phyloP scores from a whole-genome alignment of 2,329 filamentous ascomycete genomes.

The Fusarium newnesense region DNA sequence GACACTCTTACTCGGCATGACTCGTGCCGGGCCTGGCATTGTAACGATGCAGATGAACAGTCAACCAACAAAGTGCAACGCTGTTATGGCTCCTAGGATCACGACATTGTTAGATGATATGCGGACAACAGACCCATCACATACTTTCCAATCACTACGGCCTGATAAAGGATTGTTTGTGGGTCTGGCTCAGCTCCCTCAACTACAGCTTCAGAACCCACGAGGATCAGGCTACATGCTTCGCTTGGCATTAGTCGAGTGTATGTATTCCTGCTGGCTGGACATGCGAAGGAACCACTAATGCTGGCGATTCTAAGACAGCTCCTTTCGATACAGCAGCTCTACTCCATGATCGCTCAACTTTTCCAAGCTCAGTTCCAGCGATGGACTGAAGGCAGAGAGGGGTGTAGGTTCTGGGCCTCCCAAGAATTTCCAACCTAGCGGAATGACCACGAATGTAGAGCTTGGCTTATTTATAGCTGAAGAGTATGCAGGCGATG shows the following conservation, averaged over 20 bases:
- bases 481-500: background rate
- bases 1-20: slow-evolving; percentile 2
- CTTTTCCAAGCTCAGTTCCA: background rate
- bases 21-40: slow-evolving; percentile 1
- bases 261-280: background rate
- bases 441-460: background rate
- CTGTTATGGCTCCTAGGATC: slow-evolving; percentile 5
- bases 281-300: background rate
- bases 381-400: background rate
- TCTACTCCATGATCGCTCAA: background rate
- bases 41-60: background rate
- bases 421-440: background rate
- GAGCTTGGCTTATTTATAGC: background rate
- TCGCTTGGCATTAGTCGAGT: background rate
- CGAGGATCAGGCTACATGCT: background rate
- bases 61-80: background rate
- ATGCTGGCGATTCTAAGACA: background rate
- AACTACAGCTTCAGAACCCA: background rate
- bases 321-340: background rate
- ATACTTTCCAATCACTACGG: background rate
- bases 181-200: slow-evolving; percentile 25
- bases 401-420: slow-evolving; percentile 4
- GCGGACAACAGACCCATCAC: background rate
- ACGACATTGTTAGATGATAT: background rate
- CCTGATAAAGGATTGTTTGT: slow-evolving; percentile 6